Evolutionary conservation across 2,329 filamentous ascomycete genomes (phyloP), one percentile per base, ranked within the genome.

Genomic region (Phyllosticta citrichinensis): DNA sequence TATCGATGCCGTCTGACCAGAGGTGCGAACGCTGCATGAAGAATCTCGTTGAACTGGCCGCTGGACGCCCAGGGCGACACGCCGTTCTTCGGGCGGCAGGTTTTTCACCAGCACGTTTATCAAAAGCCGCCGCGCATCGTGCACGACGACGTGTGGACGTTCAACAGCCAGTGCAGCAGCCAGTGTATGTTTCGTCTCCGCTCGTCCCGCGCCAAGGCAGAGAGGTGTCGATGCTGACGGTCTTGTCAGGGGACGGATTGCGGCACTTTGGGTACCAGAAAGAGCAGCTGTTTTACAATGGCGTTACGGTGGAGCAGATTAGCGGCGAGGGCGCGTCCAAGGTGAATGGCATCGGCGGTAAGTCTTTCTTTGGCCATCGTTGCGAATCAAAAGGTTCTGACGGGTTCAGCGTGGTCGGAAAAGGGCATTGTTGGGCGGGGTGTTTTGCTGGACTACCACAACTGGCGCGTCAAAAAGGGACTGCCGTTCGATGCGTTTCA

Each of bases 41-140:
- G 59, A 47, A 57, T 87, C 57, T 83, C 81, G 1, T 77, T 86
- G 20, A 83, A 87, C 72, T 83, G 83, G 77, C 77, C 82, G 0
- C 75, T 87, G 5, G 76, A 83, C 70, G 79, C 80, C 11, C 79
- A 61, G 51, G 51, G 77, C 33, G 71, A 79, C 54, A 68, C 77
- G 10, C 76, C 81, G 19, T 81, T 84, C 68, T 85, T 86, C 70
- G 74, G 77, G 61, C 78, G 84, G 17, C 77, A 80, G 62, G 70
- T 76, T 2, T 84, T 87, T 67, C 75, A 82, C 62, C 60, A 64
- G 47, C 24, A 63, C 52, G n/a, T 64, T 17, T 63, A 64, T 40
- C 56, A 60, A 8, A 65, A 65, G 25, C 63, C 62, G 27, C 59
- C 59, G 6, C 59, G 59, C 3, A 57, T 61, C 54, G 62, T 64